These are phyloP conservation scores for Oryza meridionalis DNA, from an alignment of 176 grass and related monocot species.

Conservation along the genomic window DNA sequence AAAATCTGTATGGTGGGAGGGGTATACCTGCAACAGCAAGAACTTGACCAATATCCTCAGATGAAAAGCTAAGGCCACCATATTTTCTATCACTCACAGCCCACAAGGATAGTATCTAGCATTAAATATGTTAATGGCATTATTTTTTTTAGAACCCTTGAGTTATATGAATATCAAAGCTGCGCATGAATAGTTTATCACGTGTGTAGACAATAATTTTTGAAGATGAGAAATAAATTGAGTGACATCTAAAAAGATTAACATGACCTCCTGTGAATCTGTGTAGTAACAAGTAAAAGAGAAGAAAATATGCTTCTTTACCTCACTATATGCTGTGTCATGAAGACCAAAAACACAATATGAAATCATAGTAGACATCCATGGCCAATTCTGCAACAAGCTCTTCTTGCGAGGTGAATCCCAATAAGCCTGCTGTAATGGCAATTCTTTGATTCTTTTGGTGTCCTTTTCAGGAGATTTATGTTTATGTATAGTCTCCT, in stretches of 20 bases:
- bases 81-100: conserved; percentile 63
- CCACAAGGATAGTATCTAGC: conserved; percentile 79
- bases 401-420: conserved; percentile 41
- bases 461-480: conserved; percentile 27
- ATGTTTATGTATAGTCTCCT: conserved; percentile 89
- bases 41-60: conserved; percentile 62
- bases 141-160: background rate
- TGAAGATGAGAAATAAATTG: background rate
- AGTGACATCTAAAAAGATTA: background rate
- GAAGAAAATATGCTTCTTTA: conserved; percentile 2
- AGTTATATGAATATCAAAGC: background rate
- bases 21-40: conserved; percentile 69
- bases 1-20: no score
- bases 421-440: conserved; percentile 24
- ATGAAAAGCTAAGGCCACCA: conserved; percentile 72
- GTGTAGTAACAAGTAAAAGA: background rate
- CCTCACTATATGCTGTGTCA: conserved; percentile 84
- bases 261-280: no score
- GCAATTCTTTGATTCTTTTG: conserved; percentile 29
- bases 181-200: background rate
- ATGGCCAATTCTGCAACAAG: conserved; percentile 72
- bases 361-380: conserved; percentile 67
- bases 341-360: conserved; percentile 76
- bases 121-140: conserved; percentile 12
- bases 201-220: background rate